A percentile compares a stretch with the other conserved stretches of the same genome.
These are phyloP conservation scores for Myrica gale DNA, from an alignment of 306 rosid species.

Conservation along the genomic window DNA sequence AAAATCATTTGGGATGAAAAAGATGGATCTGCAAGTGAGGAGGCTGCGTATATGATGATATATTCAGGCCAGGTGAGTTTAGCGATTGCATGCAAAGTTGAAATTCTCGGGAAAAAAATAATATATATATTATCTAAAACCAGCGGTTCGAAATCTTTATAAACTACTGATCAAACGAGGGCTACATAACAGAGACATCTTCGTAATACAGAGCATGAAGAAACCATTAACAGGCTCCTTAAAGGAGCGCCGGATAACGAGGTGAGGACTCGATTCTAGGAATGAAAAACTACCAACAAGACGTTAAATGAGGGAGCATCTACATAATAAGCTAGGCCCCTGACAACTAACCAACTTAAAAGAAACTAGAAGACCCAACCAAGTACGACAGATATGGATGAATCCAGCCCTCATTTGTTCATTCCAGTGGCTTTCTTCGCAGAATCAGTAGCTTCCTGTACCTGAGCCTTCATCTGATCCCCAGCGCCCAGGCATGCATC, in stretches of 20 bases:
- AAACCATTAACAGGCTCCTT: not conserved
- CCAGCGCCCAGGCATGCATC: constrained; percentile 37
- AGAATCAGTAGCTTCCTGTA: constrained; percentile 31
- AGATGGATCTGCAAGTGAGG: too few species aligned
- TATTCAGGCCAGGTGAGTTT: too few species aligned
- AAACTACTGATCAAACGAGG: not conserved
- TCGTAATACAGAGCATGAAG: not conserved
- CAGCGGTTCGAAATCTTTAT: not conserved
- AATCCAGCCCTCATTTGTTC: constrained; percentile 31
- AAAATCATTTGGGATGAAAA: too few species aligned
- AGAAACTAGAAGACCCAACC: too few species aligned
- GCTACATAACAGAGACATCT: not conserved
- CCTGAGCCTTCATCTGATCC: constrained; percentile 25
- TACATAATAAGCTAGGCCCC: not conserved
- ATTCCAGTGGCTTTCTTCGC: constrained; percentile 42
- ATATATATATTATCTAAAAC: not conserved
- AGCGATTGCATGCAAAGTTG: too few species aligned
- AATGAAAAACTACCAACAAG: not conserved
- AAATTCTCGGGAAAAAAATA: not conserved
- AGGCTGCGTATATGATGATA: too few species aligned
- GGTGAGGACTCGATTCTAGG: not conserved
- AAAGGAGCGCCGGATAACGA: too few species aligned
- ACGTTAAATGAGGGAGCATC: not conserved
- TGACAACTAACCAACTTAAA: not conserved
- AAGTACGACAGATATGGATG: not conserved